A percentile compares a stretch with the other conserved stretches of the same genome.
phyloP scores from a whole-genome alignment of 352 stramenopile species.

The Blastocystis sp. region DNA sequence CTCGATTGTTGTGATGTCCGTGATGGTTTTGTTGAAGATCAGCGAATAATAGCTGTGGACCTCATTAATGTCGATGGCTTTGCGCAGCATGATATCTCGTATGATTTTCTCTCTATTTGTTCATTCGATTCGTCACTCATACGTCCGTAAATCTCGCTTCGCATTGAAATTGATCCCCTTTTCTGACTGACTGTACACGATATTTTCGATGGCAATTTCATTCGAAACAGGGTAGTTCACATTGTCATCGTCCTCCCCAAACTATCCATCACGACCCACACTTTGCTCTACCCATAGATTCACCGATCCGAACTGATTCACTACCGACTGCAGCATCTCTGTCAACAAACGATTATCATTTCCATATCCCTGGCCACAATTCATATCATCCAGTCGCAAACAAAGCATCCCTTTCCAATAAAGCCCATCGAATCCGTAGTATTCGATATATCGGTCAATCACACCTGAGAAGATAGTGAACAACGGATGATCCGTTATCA shows the following conservation, averaged over 20 bases:
- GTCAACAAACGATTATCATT: neutral
- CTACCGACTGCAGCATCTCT: neutral
- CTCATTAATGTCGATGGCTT: too few relatives aligned
- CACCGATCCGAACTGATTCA: neutral
- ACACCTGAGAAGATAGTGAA: neutral
- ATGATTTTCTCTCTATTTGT: too few relatives aligned
- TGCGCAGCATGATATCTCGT: too few relatives aligned
- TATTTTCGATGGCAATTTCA: neutral
- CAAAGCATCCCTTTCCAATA: slow-evolving; percentile 28
- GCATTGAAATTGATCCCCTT: neutral
- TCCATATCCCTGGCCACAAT: neutral
- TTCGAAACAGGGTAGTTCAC: neutral
- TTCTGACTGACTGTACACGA: neutral
- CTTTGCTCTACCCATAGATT: neutral
- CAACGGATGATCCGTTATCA: neutral
- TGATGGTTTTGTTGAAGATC: too few relatives aligned
- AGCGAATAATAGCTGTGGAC: too few relatives aligned
- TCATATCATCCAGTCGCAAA: neutral
- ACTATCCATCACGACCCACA: neutral
- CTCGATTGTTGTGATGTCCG: neutral
- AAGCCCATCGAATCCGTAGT: neutral
- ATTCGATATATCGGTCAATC: neutral
- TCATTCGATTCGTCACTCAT: too few relatives aligned
- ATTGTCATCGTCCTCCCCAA: slow-evolving; percentile 38
- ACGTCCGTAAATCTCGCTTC: neutral